A percentile compares a stretch with the other conserved stretches of the same genome.
phyloP scores from a whole-genome alignment of 306 rosid genomes.

The Prinsepia uniflora region DNA sequence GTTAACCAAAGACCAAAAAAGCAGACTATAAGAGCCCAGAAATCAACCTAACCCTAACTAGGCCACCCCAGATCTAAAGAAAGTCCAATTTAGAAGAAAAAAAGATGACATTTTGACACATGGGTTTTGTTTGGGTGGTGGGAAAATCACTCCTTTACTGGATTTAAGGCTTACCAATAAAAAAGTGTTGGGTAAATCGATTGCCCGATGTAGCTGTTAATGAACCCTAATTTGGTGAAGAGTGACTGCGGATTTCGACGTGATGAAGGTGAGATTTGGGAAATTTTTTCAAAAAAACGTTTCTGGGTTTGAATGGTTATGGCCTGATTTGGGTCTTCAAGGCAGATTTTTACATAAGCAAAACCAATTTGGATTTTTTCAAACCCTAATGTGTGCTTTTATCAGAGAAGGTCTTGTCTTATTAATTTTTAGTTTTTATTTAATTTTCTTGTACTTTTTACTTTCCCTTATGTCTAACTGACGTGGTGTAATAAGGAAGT shows the following conservation, averaged over 20 bases:
- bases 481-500: slow-evolving; percentile 75
- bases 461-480: slow-evolving; percentile 60
- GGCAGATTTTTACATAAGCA: slow-evolving; percentile 31
- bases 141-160: slow-evolving; percentile 15
- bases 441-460: slow-evolving; percentile 43
- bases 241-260: slow-evolving; percentile 37
- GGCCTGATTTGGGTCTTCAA: slow-evolving; percentile 36
- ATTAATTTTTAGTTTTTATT: slow-evolving; percentile 20
- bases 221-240: slow-evolving; percentile 55
- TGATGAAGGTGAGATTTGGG: slow-evolving; percentile 39
- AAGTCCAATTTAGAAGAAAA: neutral
- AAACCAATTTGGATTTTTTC: slow-evolving; percentile 25
- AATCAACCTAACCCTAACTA: slow-evolving; percentile 51
- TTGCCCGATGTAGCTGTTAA: slow-evolving; percentile 20
- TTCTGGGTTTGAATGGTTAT: slow-evolving; percentile 25
- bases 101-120: slow-evolving; percentile 24
- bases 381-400: slow-evolving; percentile 43
- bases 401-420: neutral
- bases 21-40: slow-evolving; percentile 22
- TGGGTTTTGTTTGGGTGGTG: slow-evolving; percentile 12
- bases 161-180: slow-evolving; percentile 24
- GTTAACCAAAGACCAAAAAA: slow-evolving; percentile 20
- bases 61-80: slow-evolving; percentile 38
- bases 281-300: slow-evolving; percentile 1
- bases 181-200: slow-evolving; percentile 14